These are phyloP conservation scores for Rhizomucor pusillus DNA, from an alignment of 371 early-diverging fungal species.

Conservation along the genomic window DNA sequence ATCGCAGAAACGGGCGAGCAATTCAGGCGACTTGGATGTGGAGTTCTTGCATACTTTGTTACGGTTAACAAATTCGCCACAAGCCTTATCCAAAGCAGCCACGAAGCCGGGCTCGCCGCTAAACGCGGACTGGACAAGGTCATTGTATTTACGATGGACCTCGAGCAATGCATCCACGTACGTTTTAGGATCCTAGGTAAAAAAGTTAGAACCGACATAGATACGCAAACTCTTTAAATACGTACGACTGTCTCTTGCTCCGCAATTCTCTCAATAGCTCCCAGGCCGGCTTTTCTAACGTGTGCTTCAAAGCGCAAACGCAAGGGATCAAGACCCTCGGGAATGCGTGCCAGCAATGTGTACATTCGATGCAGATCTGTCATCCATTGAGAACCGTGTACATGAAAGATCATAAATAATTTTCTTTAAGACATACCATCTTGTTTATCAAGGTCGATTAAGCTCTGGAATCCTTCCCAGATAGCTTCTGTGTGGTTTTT, in stretches of 20 bases:
- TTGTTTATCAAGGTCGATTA: slow-evolving; percentile 82
- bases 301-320: slow-evolving; percentile 78
- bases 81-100: slow-evolving; percentile 89
- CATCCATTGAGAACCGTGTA: neutral
- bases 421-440: slow-evolving; percentile 44
- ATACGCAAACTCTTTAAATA: neutral
- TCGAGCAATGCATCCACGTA: slow-evolving; percentile 81
- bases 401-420: neutral
- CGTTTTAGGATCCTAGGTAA: slow-evolving; percentile 71
- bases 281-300: slow-evolving; percentile 82
- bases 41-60: slow-evolving; percentile 77
- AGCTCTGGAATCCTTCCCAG: slow-evolving; percentile 84
- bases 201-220: neutral
- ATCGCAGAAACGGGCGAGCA: slow-evolving; percentile 86
- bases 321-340: slow-evolving; percentile 80
- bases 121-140: slow-evolving; percentile 74
- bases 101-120: slow-evolving; percentile 87
- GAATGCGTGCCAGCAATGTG: slow-evolving; percentile 74
- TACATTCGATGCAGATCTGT: slow-evolving; percentile 86
- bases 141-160: slow-evolving; percentile 79
- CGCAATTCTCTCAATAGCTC: slow-evolving; percentile 80
- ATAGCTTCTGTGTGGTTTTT: slow-evolving; percentile 76
- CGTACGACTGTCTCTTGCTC: slow-evolving; percentile 56
- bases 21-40: slow-evolving; percentile 78
- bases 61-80: slow-evolving; percentile 89